Evolutionary conservation across 352 stramenopile species (phyloP), one percentile per base, ranked within the genome.

Genomic region (Phytophthora palmivora): DNA sequence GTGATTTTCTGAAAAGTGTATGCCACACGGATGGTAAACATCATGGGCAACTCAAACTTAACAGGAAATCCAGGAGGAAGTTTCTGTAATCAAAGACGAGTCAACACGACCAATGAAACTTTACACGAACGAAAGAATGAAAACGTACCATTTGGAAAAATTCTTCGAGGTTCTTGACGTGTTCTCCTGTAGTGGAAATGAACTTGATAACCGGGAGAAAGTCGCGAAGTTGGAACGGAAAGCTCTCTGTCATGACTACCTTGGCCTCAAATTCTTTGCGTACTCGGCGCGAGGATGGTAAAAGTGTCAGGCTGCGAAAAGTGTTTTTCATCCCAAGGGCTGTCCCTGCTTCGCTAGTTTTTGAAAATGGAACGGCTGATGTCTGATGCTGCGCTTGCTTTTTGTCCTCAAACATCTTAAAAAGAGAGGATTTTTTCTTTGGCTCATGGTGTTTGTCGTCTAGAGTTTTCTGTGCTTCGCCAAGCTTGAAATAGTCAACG

Each of bases 1-100:
- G 72, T 72, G 24, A 88, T 82, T 22, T 82, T 90, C 49, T 90
- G 79, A 60, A 94, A 94, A 43, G 83, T 92, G 68, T 92, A 94
- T 14, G 83, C 84, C n/a, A 82, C 78, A 33, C 80, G 82, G 9
- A 94, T 74, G 2, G 83, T 94, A 49, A 92, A 89, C 71, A 91
- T 84, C 79, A 92, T 92, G 7, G 85, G 85, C 38, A 94, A 50
- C 41, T 94, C 83, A 58, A 94, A 94, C 48, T 87, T 86, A 32
- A 92, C 81, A 14, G 85, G 85, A 55, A 92, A 94, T 0, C 85
- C 85, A 14, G 83, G 76, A 4, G 85, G 85, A n/a, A 94, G 72
- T 84, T 82, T 92, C 84, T 93, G 28, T 6, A 53, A 16, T 44
- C 46, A 21, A 49, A 39, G 46, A 34, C 30, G 53, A 34, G 7